Conservation (phyloP, 768 basidiomycete species). For the Mycena rosella region DNA sequence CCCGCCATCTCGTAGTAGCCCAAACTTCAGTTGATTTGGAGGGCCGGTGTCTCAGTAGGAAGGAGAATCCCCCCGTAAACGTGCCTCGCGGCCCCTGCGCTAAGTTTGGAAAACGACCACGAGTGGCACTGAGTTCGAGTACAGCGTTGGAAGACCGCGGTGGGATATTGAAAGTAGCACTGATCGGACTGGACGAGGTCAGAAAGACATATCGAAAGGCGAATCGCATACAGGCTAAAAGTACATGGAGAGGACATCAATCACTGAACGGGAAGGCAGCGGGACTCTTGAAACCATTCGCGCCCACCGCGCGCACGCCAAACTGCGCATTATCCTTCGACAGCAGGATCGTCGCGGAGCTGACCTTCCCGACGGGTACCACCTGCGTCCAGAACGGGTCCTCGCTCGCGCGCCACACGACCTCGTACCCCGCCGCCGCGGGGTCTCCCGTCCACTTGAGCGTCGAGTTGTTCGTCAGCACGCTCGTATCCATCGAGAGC, state of each 20-base stretch:
- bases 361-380: slow-evolving; percentile 61
- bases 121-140: too few relatives aligned
- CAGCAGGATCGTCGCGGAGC: slow-evolving; percentile 54
- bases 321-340: slow-evolving; percentile 68
- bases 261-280: slow-evolving; percentile 52
- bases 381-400: slow-evolving; percentile 62
- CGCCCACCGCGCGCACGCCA: slow-evolving; percentile 63
- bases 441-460: slow-evolving; percentile 59
- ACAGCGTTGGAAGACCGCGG: too few relatives aligned
- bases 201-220: not conserved
- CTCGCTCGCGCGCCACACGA: slow-evolving; percentile 64
- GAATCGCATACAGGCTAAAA: not conserved
- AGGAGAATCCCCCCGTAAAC: too few relatives aligned
- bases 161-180: too few relatives aligned
- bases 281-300: slow-evolving; percentile 66
- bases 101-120: too few relatives aligned
- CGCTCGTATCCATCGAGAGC: slow-evolving; percentile 59
- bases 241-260: not conserved
- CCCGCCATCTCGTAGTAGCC: too few relatives aligned
- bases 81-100: too few relatives aligned
- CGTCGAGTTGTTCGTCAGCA: slow-evolving; percentile 68
- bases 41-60: too few relatives aligned
- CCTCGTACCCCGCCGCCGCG: slow-evolving; percentile 61
- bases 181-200: too few relatives aligned
- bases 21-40: too few relatives aligned